Evolutionary conservation across 2,329 filamentous ascomycete genomes (phyloP).

Genomic region (Annulohypoxylon truncatum): DNA sequence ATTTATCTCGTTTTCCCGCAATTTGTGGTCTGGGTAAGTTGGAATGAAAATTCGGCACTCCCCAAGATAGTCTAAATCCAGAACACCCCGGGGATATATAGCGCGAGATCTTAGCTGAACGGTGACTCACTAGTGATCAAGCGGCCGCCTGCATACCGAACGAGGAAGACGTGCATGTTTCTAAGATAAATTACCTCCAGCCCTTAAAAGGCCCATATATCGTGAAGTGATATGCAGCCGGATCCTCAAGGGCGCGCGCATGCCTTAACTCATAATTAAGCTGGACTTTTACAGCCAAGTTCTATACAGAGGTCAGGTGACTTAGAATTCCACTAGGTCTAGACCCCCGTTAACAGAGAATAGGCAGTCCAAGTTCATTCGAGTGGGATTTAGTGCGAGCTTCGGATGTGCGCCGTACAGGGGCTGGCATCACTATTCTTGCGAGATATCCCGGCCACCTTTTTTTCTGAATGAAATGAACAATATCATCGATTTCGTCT

Average conservation of each 20-base stretch:
- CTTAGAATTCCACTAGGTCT: neutral
- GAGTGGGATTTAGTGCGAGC: neutral
- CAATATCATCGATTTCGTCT: conserved; percentile 61
- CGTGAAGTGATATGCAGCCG: neutral
- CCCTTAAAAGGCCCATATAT: neutral
- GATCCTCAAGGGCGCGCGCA: neutral
- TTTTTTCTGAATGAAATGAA: conserved; percentile 47
- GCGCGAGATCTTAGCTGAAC: neutral
- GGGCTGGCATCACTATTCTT: neutral
- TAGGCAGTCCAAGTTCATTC: neutral
- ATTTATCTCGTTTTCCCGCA: neutral
- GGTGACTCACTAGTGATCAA: conserved; percentile 20
- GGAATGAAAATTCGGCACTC: neutral
- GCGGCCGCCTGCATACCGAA: neutral
- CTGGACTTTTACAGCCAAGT: neutral
- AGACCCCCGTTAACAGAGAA: neutral
- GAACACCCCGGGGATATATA: conserved; percentile 1
- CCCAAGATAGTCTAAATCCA: neutral
- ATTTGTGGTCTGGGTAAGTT: neutral
- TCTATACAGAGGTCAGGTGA: neutral
- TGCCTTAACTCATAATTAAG: neutral
- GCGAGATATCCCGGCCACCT: neutral
- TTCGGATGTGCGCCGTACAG: neutral
- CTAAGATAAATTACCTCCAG: neutral
- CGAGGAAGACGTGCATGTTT: conserved; percentile 4